A percentile compares a stretch with the other conserved stretches of the same genome.
phyloP scores from a whole-genome alignment of 2,329 filamentous ascomycete genomes.

The Ophiostoma quercus region DNA sequence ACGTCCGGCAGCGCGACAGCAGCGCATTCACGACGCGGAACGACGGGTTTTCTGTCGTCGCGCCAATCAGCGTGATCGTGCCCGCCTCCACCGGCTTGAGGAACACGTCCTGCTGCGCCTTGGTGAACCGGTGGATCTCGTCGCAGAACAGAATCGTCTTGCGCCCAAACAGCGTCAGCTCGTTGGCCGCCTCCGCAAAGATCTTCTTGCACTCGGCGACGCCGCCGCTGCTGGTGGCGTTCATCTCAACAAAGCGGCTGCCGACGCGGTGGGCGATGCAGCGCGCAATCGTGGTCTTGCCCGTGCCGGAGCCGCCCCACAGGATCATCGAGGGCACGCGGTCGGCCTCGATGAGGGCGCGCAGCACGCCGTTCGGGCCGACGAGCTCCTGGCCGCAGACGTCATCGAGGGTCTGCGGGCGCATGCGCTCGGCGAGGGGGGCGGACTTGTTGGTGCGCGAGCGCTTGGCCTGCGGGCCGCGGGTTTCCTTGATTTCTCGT shows the following conservation, averaged over 20 bases:
- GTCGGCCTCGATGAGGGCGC: conserved; percentile 78
- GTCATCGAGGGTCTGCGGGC: conserved; percentile 75
- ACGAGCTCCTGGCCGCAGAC: conserved; percentile 91
- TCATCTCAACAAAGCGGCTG: conserved; percentile 89
- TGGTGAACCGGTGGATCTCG: conserved; percentile 89
- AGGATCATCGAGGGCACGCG: conserved; percentile 91
- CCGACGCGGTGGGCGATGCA: conserved; percentile 80
- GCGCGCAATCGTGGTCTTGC: conserved; percentile 87
- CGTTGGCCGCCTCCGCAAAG: conserved; percentile 76
- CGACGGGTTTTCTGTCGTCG: conserved; percentile 93
- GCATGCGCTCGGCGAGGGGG: conserved; percentile 89
- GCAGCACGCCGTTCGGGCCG: conserved; percentile 73
- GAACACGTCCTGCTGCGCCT: conserved; percentile 91
- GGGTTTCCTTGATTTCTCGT: background rate
- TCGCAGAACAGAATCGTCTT: conserved; percentile 97
- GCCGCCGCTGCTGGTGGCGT: conserved; percentile 82
- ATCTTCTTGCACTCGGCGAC: conserved; percentile 90
- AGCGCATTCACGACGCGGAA: conserved; percentile 89
- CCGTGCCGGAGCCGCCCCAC: conserved; percentile 77
- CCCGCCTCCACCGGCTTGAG: conserved; percentile 87
- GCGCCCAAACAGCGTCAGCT: conserved; percentile 72
- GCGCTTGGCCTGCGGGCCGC: conserved; percentile 53
- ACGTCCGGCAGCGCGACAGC: conserved; percentile 83
- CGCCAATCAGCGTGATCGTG: conserved; percentile 84
- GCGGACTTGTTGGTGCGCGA: conserved; percentile 65